Conservation (phyloP, 164 flowering plant species). For the Chloranthus sessilifolius region DNA sequence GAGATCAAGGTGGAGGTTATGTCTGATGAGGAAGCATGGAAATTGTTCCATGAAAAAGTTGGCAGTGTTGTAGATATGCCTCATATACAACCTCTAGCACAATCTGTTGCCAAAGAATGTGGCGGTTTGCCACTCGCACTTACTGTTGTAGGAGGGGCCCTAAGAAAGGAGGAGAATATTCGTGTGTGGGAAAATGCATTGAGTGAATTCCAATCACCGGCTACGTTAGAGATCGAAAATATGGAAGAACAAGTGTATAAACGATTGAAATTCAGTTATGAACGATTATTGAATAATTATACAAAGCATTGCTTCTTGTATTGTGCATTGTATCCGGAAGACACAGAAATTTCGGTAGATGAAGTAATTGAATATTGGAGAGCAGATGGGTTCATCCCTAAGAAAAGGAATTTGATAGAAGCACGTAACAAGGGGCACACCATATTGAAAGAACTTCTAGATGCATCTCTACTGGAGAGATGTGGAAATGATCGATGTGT, state of each 20-base stretch:
- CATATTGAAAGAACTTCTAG: neutral
- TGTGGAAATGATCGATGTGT: neutral
- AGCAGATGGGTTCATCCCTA: neutral
- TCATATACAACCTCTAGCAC: neutral
- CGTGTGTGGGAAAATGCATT: neutral
- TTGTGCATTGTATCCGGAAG: constrained; percentile 3
- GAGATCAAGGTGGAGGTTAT: constrained; percentile 4
- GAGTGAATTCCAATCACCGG: neutral
- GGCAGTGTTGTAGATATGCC: neutral
- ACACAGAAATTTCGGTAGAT: too few species aligned
- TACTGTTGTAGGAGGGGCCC: neutral
- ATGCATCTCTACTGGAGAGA: neutral
- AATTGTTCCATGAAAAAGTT: neutral
- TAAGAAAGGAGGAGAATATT: constrained; percentile 1
- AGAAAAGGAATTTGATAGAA: neutral
- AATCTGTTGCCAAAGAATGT: neutral
- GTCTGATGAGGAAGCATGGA: constrained; percentile 4
- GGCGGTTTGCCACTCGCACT: constrained; percentile 2
- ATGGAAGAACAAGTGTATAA: neutral
- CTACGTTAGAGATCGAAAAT: neutral
- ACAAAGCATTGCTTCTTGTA: constrained; percentile 1
- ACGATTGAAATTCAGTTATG: neutral
- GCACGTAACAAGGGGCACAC: neutral
- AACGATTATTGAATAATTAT: neutral
- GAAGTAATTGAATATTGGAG: neutral